Evolutionary conservation across 148 eudicot species (phyloP).

Genomic region (Vaccinium vitisidaea): DNA sequence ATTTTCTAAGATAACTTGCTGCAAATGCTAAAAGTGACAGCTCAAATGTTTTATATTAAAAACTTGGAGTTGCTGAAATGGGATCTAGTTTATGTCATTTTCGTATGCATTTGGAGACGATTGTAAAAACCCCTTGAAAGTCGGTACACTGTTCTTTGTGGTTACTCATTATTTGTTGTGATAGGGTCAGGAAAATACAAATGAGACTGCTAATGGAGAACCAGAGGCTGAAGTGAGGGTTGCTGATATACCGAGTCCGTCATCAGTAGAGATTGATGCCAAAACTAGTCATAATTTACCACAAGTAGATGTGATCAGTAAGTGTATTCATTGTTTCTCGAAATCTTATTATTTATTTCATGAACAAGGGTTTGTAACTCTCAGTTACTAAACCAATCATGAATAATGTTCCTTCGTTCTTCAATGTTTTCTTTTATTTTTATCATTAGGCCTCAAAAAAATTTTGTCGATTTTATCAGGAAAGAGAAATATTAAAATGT

Average conservation of each 20-base stretch:
- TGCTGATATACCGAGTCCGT: slow-evolving; percentile 30
- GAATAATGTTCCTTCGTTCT: background rate
- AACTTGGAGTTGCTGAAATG: background rate
- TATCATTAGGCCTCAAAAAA: background rate
- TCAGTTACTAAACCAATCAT: background rate
- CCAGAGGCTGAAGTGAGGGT: slow-evolving; percentile 46
- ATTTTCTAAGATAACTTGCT: background rate
- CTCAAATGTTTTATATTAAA: background rate
- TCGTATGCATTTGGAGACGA: background rate
- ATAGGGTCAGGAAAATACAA: slow-evolving; percentile 52
- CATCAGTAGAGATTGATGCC: slow-evolving; percentile 29
- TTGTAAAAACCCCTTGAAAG: background rate
- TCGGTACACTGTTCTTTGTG: background rate
- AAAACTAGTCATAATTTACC: slow-evolving; percentile 51
- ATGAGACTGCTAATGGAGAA: slow-evolving; percentile 40
- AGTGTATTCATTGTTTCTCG: slow-evolving; percentile 22
- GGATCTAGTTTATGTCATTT: background rate
- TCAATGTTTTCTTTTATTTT: background rate
- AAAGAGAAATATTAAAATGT: background rate
- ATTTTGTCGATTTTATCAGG: no score
- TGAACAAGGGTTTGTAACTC: background rate
- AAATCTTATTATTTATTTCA: background rate
- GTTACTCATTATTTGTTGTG: slow-evolving; percentile 16
- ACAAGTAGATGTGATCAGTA: slow-evolving; percentile 48
- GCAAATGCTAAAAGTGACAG: background rate